Base-by-base conservation (phyloP, 2,329 filamentous ascomycete genomes). In the Mycogone perniciosa region DNA sequence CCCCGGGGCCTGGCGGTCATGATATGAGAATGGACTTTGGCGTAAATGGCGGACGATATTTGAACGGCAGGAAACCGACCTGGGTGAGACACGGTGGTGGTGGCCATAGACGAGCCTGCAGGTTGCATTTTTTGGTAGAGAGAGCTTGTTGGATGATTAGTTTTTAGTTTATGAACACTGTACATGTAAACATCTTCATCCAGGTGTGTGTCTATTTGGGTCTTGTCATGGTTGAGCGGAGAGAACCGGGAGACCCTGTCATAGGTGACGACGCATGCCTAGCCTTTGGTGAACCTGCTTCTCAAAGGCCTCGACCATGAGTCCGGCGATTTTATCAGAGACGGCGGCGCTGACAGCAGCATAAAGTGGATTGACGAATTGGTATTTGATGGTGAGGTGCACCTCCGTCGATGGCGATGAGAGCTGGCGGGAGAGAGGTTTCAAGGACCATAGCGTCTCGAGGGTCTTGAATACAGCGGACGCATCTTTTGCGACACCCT, bases 221-320 rank as follows among this genome's bases (percentile, higher is more conserved):
- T 34, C n/a, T 51, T 44, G 27, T 47, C 33, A 47, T 43, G 37
- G n/a, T 31, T 46, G 49, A 30, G 26, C n/a, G 13, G 26, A 20
- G 10, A 9, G 31, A 29, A 7, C 29, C 9, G n/a, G 10, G 27
- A n/a, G 45, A 27, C 9, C 10, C 31, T 9, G 38, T 40, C 40
- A 49, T 6, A 53, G 44, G 9, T 43, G 27, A 56, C 31, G 48
- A 13, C 31, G 46, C 45, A 10, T 13, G 6, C 51, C 58, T 6
- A 70, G 54, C 47, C 62, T 62, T 60, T 79, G 73, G 63, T 74
- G 74, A 5, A 93, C 90, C 62, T 88, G 78, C 68, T 81, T 80
- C 72, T 96, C 91, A 73, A 99, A 99, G 1, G 93, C 92, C 67
- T 88, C 84, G 57, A 97, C 87, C 90, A 99, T 96, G 57, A 87